A percentile compares a stretch with the other conserved stretches of the same genome.
phyloP scores from a whole-genome alignment of 2,329 filamentous ascomycete genomes.

The Madurella fahalii region DNA sequence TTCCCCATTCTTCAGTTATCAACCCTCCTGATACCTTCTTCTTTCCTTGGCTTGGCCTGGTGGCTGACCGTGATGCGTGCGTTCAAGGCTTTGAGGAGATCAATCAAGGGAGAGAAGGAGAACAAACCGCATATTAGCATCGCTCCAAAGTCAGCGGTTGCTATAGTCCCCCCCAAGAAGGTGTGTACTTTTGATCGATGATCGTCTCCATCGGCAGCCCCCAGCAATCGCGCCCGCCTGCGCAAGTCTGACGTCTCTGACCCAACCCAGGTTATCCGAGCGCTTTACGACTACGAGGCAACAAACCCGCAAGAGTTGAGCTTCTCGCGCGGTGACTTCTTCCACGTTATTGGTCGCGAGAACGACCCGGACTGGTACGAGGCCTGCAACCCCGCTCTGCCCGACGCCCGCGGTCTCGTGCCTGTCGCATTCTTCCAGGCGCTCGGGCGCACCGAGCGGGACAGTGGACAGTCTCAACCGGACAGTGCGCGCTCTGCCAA shows the following conservation, averaged over 20 bases:
- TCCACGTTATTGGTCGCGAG: slow-evolving; percentile 95
- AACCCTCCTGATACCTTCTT: not conserved
- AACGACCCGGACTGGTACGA: slow-evolving; percentile 97
- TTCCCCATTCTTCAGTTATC: not conserved
- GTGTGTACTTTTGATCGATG: slow-evolving; percentile 46
- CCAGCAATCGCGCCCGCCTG: not conserved
- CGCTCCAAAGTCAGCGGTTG: slow-evolving; percentile 77
- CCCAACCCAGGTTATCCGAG: slow-evolving; percentile 77
- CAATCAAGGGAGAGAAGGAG: slow-evolving; percentile 84
- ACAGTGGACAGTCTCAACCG: slow-evolving; percentile 70
- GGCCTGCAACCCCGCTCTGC: slow-evolving; percentile 89
- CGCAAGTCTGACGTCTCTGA: slow-evolving; percentile 23
- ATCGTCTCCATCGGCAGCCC: not conserved
- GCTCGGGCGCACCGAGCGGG: slow-evolving; percentile 85
- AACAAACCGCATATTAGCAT: slow-evolving; percentile 71
- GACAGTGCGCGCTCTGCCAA: slow-evolving; percentile 48
- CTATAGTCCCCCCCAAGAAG: slow-evolving; percentile 91
- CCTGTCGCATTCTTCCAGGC: slow-evolving; percentile 92
- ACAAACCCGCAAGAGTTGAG: slow-evolving; percentile 73
- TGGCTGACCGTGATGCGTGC: slow-evolving; percentile 43
- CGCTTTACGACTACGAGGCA: slow-evolving; percentile 87
- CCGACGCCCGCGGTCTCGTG: slow-evolving; percentile 83
- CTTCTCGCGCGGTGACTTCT: slow-evolving; percentile 94
- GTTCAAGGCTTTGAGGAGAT: slow-evolving; percentile 72
- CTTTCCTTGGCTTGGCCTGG: not conserved